Evolutionary conservation across 352 stramenopile genomes (phyloP).

Genomic region (Pythium apleroticum): DNA sequence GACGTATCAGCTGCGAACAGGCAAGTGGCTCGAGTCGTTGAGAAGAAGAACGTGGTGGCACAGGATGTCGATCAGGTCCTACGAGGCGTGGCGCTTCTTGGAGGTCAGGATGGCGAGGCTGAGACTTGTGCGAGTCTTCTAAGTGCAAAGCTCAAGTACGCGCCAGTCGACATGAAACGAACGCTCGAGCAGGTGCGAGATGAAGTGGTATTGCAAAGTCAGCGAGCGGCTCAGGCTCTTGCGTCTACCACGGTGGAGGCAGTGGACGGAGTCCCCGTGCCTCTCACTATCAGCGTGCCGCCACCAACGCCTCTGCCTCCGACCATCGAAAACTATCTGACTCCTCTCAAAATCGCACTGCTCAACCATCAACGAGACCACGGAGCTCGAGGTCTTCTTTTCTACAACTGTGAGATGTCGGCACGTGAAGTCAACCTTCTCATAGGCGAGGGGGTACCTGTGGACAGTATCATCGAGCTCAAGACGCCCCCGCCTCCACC

Average conservation of each 20-base stretch:
- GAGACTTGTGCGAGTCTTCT: constrained; percentile 39
- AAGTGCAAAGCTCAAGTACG: constrained; percentile 44
- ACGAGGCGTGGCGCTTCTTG: constrained; percentile 49
- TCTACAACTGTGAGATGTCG: constrained; percentile 63
- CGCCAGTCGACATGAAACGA: constrained; percentile 39
- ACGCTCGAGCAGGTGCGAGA: constrained; percentile 29
- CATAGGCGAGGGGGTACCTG: constrained; percentile 40
- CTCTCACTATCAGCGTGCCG: background rate
- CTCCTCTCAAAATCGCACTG: constrained; percentile 20
- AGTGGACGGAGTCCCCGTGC: background rate
- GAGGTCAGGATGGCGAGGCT: constrained; percentile 37
- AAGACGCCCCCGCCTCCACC: constrained; percentile 21
- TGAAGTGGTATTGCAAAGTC: constrained; percentile 8
- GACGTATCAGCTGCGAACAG: background rate
- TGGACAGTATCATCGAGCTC: constrained; percentile 65
- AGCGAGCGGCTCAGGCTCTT: background rate
- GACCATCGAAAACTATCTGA: constrained; percentile 29
- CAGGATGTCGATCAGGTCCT: constrained; percentile 53
- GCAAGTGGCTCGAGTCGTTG: constrained; percentile 23
- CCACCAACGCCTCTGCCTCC: background rate
- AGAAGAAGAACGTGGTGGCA: constrained; percentile 17
- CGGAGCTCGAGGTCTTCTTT: constrained; percentile 40
- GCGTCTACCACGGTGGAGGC: background rate
- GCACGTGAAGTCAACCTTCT: constrained; percentile 42
- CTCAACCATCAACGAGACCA: constrained; percentile 16